phyloP scores from a whole-genome alignment of 2,329 filamentous ascomycete species.

The Setomelanomma holmii region DNA sequence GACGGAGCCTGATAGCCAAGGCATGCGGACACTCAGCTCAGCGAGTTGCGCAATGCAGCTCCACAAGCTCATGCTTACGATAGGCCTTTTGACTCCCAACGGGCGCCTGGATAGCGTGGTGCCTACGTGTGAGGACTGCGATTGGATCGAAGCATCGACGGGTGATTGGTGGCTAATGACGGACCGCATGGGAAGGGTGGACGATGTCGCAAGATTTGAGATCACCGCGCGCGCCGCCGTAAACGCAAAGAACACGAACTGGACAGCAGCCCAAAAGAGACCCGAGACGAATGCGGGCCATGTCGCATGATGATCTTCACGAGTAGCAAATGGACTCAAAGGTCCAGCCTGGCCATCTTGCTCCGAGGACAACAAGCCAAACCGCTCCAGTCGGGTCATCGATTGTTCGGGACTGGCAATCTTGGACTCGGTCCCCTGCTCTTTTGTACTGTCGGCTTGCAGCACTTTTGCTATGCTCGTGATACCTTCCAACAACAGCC shows the following conservation, averaged over 20 bases:
- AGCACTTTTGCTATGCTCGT: conserved; percentile 70
- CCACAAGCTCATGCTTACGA: conserved; percentile 81
- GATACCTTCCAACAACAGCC: conserved; percentile 86
- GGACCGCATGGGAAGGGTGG: conserved; percentile 68
- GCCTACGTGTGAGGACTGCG: conserved; percentile 31
- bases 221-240: conserved; percentile 71
- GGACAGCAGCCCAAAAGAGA: conserved; percentile 65
- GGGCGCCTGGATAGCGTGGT: conserved; percentile 43
- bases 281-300: conserved; percentile 28
- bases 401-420: conserved; percentile 34
- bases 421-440: conserved; percentile 36
- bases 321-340: conserved; percentile 22
- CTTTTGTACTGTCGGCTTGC: conserved; percentile 42
- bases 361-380: conserved; percentile 59
- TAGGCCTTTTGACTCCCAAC: conserved; percentile 61
- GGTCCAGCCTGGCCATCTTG: conserved; percentile 35
- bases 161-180: conserved; percentile 39
- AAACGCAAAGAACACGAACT: conserved; percentile 59
- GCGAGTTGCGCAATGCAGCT: conserved; percentile 74
- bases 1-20: conserved; percentile 81
- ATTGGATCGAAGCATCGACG: conserved; percentile 40
- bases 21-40: conserved; percentile 82
- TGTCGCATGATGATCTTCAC: conserved; percentile 21
- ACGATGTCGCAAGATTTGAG: conserved; percentile 69
- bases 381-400: conserved; percentile 61